These are phyloP conservation scores for Hypoxylon sp. DNA, from an alignment of 2,329 filamentous ascomycete genomes.

Conservation along the genomic window DNA sequence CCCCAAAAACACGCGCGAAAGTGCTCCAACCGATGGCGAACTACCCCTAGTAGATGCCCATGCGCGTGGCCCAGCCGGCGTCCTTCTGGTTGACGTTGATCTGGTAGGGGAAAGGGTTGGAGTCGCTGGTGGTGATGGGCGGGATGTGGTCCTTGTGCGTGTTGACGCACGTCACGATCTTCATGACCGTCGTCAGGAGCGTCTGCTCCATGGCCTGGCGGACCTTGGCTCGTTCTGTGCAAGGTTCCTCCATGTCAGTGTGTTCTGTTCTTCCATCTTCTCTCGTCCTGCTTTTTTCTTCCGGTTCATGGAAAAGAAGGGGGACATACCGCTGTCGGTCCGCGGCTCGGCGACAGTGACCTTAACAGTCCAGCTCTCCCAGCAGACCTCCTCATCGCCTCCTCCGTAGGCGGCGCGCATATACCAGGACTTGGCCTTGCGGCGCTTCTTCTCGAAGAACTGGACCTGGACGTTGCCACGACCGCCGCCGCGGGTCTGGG, in stretches of 20 bases:
- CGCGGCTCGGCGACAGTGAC: constrained; percentile 90
- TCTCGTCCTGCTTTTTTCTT: background rate
- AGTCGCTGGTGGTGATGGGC: constrained; percentile 89
- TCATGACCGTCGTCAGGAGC: constrained; percentile 84
- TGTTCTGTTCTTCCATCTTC: constrained; percentile 7
- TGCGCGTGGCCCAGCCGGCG: constrained; percentile 79
- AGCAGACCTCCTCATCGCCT: constrained; percentile 92
- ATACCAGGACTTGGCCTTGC: constrained; percentile 82
- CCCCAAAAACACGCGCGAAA: too few species aligned
- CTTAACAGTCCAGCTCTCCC: constrained; percentile 95
- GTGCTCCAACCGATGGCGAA: background rate
- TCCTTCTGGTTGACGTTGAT: constrained; percentile 87
- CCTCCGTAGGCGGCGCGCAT: constrained; percentile 57
- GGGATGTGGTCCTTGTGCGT: constrained; percentile 94
- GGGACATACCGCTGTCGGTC: constrained; percentile 79
- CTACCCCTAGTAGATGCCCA: constrained; percentile 67
- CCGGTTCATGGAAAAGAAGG: background rate
- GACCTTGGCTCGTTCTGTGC: constrained; percentile 85
- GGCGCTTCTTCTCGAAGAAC: constrained; percentile 92
- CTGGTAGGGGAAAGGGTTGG: constrained; percentile 94
- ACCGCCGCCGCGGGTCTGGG: constrained; percentile 56
- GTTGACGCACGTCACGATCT: constrained; percentile 88
- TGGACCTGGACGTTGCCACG: constrained; percentile 84
- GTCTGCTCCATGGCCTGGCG: constrained; percentile 90
- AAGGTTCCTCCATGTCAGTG: constrained; percentile 10